Evolutionary conservation across 2,329 filamentous ascomycete species (phyloP).

Genomic region (Beauveria sp.): DNA sequence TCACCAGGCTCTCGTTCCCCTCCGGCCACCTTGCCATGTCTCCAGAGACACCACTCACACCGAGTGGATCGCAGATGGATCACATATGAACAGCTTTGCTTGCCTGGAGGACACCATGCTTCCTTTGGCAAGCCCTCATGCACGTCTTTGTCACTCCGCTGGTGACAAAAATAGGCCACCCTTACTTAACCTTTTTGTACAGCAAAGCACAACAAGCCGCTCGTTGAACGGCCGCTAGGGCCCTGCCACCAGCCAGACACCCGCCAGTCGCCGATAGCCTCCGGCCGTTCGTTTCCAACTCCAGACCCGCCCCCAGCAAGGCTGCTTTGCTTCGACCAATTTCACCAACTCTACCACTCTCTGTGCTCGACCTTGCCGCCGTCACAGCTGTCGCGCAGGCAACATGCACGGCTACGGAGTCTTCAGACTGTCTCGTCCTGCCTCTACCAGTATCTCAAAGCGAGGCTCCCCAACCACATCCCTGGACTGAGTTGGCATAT

Average conservation of each 20-base stretch:
- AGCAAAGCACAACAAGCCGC: neutral
- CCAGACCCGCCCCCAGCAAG: neutral
- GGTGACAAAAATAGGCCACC: neutral
- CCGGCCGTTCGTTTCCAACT: neutral
- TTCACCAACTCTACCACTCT: neutral
- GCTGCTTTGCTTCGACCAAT: neutral
- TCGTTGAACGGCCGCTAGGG: constrained; percentile 1
- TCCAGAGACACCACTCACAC: neutral
- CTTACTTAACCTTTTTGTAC: neutral
- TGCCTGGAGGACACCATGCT: neutral
- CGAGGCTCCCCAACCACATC: neutral
- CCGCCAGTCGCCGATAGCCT: constrained; percentile 8
- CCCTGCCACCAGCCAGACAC: neutral
- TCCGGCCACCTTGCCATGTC: neutral
- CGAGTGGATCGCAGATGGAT: neutral
- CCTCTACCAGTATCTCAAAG: neutral
- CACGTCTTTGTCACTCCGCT: constrained; percentile 1
- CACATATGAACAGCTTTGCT: neutral
- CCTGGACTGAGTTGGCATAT: constrained; percentile 1
- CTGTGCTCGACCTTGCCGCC: neutral
- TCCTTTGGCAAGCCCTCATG: neutral
- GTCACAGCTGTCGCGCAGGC: neutral
- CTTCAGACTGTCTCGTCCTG: neutral
- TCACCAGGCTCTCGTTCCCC: neutral
- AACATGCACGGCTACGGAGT: neutral